Base-by-base conservation (phyloP, 495 filamentous ascomycete species). In the Acidiella bohemica region DNA sequence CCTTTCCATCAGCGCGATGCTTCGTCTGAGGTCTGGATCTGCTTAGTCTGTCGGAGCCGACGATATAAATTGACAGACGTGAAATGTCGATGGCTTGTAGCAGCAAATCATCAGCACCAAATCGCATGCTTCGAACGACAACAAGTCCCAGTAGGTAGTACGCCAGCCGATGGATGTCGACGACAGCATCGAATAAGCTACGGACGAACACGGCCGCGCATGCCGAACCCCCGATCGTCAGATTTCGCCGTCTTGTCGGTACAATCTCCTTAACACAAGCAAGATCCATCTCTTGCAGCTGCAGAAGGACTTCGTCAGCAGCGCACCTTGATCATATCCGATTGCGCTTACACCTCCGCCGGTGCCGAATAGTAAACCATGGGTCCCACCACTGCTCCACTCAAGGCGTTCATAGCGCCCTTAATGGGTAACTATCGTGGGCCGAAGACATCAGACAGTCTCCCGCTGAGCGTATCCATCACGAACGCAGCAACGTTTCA, bases 401-500 rank as follows among this genome's bases (percentile, higher is more conserved):
- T 17, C 3, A 45, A 14, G 16, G 32, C 34, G 19, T 39, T 23
- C 5, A 14, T 11, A 4, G 23, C 20, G 7, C 36, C 42, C 5
- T 16, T 18, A 13, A 45, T 37, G 6, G 39, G 12, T 33, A 45
- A 45, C 10, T 35, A 45, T 19, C 42, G 32, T 5, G 34, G 20
- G 4, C 42, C 42, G 20, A 45, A 45, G 22, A 45, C 39, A 18
- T 45, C 42, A 4, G 32, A 38, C 24, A 45, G 12, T 18, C 42
- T 20, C 9, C 42, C 42, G 4, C 32, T 26, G 6, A 51, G 37
- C 13, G 44, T 37, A 8, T 51, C 33, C 16, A 45, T 32, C n/a
- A 55, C 45, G 21, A 44, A 38, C 5, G 50, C 39, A 11, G 39
- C 39, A 12, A 49, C 26, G 10, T 42, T 52, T 17, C 50, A 55